Conservation (phyloP, 2,329 filamentous ascomycete genomes). For the Colletotrichum abscissum region DNA sequence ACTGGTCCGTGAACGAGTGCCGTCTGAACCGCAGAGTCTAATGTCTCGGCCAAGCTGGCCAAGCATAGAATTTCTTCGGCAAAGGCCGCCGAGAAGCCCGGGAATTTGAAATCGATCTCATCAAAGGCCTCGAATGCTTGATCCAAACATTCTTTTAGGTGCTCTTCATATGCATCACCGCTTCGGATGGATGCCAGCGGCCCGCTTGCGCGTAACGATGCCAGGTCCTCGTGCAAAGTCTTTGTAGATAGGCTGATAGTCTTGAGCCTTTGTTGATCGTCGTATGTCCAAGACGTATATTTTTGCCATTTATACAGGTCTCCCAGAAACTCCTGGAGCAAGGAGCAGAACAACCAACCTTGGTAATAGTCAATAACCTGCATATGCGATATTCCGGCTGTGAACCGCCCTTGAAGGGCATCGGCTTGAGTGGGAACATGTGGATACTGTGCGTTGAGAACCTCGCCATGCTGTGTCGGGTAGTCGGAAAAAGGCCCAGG, state of each 20-base stretch:
- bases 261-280: background rate
- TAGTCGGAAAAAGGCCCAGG: conserved; percentile 20
- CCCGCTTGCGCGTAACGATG: background rate
- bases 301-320: background rate
- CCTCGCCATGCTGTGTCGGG: conserved; percentile 4
- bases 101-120: background rate
- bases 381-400: background rate
- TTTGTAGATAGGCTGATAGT: background rate
- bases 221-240: conserved; percentile 11
- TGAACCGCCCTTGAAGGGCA: background rate
- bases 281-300: background rate
- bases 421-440: conserved; percentile 24
- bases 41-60: conserved; percentile 19
- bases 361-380: conserved; percentile 25
- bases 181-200: background rate
- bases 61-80: conserved; percentile 14
- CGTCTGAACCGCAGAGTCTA: conserved; percentile 13
- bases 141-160: conserved; percentile 1
- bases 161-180: background rate
- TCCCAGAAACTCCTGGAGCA: conserved; percentile 8
- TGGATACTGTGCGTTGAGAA: conserved; percentile 1
- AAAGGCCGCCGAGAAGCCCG: background rate
- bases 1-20: conserved; percentile 13
- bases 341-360: conserved; percentile 14
- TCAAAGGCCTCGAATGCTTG: background rate